These are phyloP conservation scores for Amyloporia xantha DNA, from an alignment of 768 basidiomycete species.

Conservation along the genomic window DNA sequence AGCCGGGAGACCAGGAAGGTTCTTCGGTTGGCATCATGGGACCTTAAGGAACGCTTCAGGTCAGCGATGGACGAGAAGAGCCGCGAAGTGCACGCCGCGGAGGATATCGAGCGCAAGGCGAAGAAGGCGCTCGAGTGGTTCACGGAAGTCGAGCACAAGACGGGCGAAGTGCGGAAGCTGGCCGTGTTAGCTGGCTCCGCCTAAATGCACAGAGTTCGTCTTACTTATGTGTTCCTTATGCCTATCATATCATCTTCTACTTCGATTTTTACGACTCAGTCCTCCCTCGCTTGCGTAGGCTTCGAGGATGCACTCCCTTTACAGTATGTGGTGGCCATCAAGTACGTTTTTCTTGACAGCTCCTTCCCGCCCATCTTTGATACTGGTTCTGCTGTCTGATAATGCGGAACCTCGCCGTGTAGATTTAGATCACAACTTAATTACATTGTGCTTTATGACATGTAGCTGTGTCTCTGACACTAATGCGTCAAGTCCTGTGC, in stretches of 20 bases:
- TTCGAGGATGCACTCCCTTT: too few relatives aligned
- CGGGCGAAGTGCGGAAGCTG: conserved; percentile 29
- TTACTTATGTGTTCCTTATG: not conserved
- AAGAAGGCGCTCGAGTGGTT: conserved; percentile 70
- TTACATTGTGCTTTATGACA: too few relatives aligned
- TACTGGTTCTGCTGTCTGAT: not conserved
- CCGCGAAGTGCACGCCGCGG: conserved; percentile 69
- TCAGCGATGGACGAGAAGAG: conserved; percentile 72
- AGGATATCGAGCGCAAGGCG: conserved; percentile 69
- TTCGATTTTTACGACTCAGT: not conserved
- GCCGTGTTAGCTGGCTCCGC: conserved; percentile 4
- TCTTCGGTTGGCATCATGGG: conserved; percentile 84
- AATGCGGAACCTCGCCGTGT: not conserved
- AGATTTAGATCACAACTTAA: not conserved
- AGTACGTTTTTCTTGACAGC: not conserved
- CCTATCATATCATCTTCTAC: not conserved
- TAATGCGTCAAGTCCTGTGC: too few relatives aligned
- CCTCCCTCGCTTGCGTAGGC: too few relatives aligned
- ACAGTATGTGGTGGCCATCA: too few relatives aligned
- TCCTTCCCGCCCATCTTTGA: not conserved
- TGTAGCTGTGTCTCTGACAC: too few relatives aligned
- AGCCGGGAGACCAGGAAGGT: conserved; percentile 90
- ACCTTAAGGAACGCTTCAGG: conserved; percentile 76
- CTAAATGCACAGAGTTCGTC: not conserved
- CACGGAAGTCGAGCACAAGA: conserved; percentile 42